phyloP scores from a whole-genome alignment of 106 monocot species.

The Dendrobium catenatum region DNA sequence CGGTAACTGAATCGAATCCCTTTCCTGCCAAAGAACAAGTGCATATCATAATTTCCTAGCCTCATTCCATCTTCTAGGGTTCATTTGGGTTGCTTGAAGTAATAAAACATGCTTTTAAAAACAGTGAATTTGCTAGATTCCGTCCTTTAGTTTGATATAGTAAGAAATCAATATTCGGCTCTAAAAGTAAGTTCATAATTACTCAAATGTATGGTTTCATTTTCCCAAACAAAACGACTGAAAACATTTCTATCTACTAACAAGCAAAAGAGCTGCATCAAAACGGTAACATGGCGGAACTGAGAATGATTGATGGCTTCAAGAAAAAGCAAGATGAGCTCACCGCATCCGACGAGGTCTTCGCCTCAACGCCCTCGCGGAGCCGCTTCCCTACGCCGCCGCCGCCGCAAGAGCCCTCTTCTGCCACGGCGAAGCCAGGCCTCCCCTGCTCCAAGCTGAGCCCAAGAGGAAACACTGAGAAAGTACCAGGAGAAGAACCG shows the following conservation, averaged over 20 bases:
- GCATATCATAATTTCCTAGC: not conserved
- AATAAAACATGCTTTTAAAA: not conserved
- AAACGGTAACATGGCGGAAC: not conserved
- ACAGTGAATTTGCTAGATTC: not conserved
- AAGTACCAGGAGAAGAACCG: slow-evolving; percentile 15
- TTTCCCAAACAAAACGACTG: not conserved
- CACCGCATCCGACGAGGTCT: slow-evolving; percentile 8
- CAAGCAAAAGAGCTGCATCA: not conserved
- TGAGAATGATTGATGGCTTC: not conserved
- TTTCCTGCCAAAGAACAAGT: slow-evolving; percentile 5
- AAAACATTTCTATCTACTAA: not conserved
- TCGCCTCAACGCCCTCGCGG: not conserved
- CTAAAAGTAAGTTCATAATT: not conserved
- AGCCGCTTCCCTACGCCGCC: not conserved
- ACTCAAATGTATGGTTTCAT: not conserved
- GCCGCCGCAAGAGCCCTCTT: slow-evolving; percentile 9
- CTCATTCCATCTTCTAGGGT: not conserved
- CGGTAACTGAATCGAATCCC: slow-evolving; percentile 28
- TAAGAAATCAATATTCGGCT: not conserved
- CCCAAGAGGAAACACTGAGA: slow-evolving; percentile 52
- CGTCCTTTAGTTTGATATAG: not conserved
- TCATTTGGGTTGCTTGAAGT: no score
- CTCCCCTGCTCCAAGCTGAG: slow-evolving; percentile 57
- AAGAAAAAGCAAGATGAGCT: not conserved
- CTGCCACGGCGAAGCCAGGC: not conserved